Conservation (phyloP, 495 filamentous ascomycete genomes). For the Penicillium desertorum region DNA sequence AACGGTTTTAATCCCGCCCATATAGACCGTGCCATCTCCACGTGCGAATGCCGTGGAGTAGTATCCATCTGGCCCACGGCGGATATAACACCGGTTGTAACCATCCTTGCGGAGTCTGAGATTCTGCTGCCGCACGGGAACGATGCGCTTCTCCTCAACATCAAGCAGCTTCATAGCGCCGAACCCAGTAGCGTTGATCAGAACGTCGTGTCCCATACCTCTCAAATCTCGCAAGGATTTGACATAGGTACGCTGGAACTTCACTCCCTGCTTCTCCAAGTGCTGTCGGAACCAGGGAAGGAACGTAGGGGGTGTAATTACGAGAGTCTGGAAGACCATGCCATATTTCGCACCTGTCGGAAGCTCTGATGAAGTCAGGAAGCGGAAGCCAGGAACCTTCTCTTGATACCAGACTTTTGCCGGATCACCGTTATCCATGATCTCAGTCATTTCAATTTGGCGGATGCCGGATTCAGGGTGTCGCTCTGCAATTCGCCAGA, state of each 20-base stretch:
- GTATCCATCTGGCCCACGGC: too few relatives aligned
- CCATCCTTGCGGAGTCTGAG: too few relatives aligned
- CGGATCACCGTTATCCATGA: not conserved
- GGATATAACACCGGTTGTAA: too few relatives aligned
- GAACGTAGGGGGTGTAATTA: conserved; percentile 28
- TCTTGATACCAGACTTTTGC: too few relatives aligned
- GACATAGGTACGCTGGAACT: conserved; percentile 23
- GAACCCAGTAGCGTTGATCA: conserved; percentile 25
- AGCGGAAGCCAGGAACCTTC: not conserved
- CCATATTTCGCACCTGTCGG: conserved; percentile 10
- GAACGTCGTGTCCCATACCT: conserved; percentile 19
- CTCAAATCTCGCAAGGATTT: conserved; percentile 27
- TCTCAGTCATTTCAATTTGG: conserved; percentile 11
- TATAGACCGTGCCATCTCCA: too few relatives aligned
- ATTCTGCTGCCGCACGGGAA: too few relatives aligned
- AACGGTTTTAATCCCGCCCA: too few relatives aligned
- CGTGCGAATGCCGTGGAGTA: too few relatives aligned
- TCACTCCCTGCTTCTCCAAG: conserved; percentile 24
- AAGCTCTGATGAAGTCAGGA: conserved; percentile 8
- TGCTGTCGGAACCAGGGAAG: conserved; percentile 25
- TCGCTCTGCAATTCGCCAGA: conserved; percentile 14
- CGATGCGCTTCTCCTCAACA: conserved; percentile 13
- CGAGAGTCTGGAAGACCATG: conserved; percentile 13
- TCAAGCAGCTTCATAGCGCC: conserved; percentile 10
- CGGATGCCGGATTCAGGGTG: conserved; percentile 23